These are phyloP conservation scores for Cordyceps javanica DNA, from an alignment of 2,329 filamentous ascomycete genomes.

Conservation along the genomic window DNA sequence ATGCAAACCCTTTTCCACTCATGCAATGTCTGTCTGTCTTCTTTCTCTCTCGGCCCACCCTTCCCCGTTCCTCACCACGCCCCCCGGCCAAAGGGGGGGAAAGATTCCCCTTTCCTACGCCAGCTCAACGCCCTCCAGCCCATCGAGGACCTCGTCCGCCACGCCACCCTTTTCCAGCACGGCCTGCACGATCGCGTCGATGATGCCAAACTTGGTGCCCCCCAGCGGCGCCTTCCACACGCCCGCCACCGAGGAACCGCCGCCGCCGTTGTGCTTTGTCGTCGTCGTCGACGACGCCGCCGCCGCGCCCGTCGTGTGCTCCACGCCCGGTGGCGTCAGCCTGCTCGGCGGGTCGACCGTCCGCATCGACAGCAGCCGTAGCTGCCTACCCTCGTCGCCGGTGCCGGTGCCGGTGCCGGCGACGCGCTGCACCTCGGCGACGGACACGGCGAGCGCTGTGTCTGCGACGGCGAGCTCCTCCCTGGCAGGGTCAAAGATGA, in stretches of 20 bases:
- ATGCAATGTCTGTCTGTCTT: no score
- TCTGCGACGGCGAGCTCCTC: conserved; percentile 94
- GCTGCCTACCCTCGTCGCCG: conserved; percentile 35
- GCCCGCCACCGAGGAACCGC: conserved; percentile 56
- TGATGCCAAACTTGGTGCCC: conserved; percentile 67
- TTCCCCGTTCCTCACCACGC: no score
- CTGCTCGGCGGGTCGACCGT: conserved; percentile 71
- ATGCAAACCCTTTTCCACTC: not conserved
- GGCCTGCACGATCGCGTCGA: conserved; percentile 69
- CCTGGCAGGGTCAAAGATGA: conserved; percentile 87
- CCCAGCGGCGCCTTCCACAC: conserved; percentile 85
- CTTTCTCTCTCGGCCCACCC: no score
- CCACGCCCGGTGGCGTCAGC: conserved; percentile 64
- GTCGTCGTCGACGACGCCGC: conserved; percentile 35
- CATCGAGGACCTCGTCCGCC: conserved; percentile 78
- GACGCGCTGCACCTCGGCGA: conserved; percentile 47
- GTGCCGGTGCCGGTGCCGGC: conserved; percentile 15
- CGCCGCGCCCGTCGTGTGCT: conserved; percentile 48
- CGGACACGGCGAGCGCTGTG: conserved; percentile 76
- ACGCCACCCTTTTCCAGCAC: conserved; percentile 74
- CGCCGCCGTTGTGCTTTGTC: conserved; percentile 32
- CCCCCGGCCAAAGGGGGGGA: no score
- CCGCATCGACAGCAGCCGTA: conserved; percentile 62
- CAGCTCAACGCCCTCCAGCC: conserved; percentile 69
- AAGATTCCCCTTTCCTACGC: conserved; percentile 37